phyloP scores from a whole-genome alignment of 306 rosid genomes.

The Rosa rugosa region DNA sequence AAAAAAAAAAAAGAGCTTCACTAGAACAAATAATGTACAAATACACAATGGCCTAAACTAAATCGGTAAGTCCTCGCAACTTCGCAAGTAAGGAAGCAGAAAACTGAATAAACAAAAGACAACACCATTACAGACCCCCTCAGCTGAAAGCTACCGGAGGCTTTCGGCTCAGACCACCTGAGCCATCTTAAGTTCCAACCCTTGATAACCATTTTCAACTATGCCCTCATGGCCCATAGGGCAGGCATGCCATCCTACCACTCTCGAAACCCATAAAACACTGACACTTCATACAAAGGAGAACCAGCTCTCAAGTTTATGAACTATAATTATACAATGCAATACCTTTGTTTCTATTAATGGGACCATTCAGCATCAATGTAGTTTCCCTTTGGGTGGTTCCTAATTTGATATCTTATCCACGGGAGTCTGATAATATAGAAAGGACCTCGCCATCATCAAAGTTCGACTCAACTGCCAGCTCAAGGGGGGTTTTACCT shows the following conservation, averaged over 20 bases:
- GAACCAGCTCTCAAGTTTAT: constrained; percentile 49
- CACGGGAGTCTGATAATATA: constrained; percentile 58
- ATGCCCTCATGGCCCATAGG: constrained; percentile 45
- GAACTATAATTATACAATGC: constrained; percentile 67
- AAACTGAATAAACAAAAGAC: constrained; percentile 47
- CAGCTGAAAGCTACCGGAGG: constrained; percentile 33
- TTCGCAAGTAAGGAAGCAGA: constrained; percentile 54
- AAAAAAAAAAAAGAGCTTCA: constrained; percentile 49
- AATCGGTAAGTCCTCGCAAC: constrained; percentile 42
- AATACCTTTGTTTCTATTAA: constrained; percentile 41
- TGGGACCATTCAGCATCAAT: constrained; percentile 29
- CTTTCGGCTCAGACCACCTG: constrained; percentile 49
- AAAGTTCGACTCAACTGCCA: constrained; percentile 66
- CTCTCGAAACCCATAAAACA: constrained; percentile 53
- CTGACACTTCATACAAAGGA: constrained; percentile 41
- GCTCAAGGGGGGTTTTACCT: constrained; percentile 80
- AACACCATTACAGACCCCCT: constrained; percentile 44
- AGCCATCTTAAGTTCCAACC: constrained; percentile 59
- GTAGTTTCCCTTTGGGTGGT: constrained; percentile 28
- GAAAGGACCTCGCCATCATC: constrained; percentile 62
- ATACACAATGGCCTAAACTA: constrained; percentile 47
- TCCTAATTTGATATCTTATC: constrained; percentile 44
- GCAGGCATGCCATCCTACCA: constrained; percentile 68
- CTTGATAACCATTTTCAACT: constrained; percentile 38
- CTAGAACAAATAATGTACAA: constrained; percentile 61